Evolutionary conservation across 805 yeast genomes (phyloP), one percentile per base, ranked within the genome.

Genomic region (Wickerhamiella shivajii): DNA sequence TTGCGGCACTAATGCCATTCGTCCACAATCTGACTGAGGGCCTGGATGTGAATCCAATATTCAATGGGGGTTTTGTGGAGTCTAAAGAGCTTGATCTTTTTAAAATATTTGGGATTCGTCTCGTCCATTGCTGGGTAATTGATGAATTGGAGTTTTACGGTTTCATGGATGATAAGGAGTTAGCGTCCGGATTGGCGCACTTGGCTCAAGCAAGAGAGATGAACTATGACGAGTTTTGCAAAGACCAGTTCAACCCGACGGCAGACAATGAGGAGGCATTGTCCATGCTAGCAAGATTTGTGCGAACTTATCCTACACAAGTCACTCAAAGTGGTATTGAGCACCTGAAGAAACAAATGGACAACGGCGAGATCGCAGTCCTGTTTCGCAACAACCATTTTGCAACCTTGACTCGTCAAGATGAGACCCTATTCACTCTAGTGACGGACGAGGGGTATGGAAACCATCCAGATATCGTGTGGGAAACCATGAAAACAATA

Each of bases 301-400:
- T 83, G 33, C 67, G 67, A 2, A 56, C 63, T 16, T 72, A 83
- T 42, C 69, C 73, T 6, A 73, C 92, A 0, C 95, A 87, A 49
- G 56, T 85, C 46, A 81, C 97, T 0, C 59, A 57, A 1, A 56
- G 60, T 30, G 98, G 98, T 0, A 51, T 79, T 10, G 37, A 50
- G 1, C 57, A 57, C 33, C 51, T 79, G 40, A 57, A 59, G 39
- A 51, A 55, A 5, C 46, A 61, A 3, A 50, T 80, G 18, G 49
- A 53, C 1, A 63, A 65, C 11, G 73, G 73, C 26, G 66, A 74
- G 5, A 63, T 74, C 36, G 69, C 74, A 1, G 71, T 87, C 0
- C 67, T 87, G 40, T 90, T 85, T 59, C 66, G 96, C 48, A 87
- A 90, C 54, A 85, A 90, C 52, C 95, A 84, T 52, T 87, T 80